These are phyloP conservation scores for Pyrenopolyporus hunteri DNA, from an alignment of 495 filamentous ascomycete genomes.

Conservation along the genomic window DNA sequence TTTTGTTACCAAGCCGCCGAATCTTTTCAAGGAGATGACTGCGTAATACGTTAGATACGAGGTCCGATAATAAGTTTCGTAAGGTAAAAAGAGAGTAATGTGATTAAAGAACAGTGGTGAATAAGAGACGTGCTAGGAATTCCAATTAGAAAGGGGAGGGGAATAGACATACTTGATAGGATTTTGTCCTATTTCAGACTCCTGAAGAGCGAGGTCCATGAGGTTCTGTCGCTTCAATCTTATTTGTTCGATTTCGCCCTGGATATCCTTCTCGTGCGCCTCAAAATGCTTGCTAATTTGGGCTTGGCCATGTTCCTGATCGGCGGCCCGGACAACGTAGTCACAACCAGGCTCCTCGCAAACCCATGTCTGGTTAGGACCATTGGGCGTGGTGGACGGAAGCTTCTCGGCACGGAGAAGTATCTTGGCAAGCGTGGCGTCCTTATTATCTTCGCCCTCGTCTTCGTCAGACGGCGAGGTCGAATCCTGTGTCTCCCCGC, in stretches of 20 bases:
- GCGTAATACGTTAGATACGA: slow-evolving; percentile 15
- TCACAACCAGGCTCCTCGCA: slow-evolving; percentile 73
- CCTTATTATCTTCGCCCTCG: slow-evolving; percentile 39
- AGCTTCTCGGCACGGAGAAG: slow-evolving; percentile 52
- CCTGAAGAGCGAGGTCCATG: slow-evolving; percentile 54
- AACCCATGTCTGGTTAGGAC: slow-evolving; percentile 69
- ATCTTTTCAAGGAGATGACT: slow-evolving; percentile 56
- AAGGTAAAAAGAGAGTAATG: neutral
- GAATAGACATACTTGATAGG: slow-evolving; percentile 62
- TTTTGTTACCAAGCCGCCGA: slow-evolving; percentile 45
- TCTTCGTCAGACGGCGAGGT: slow-evolving; percentile 45
- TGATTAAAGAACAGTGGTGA: neutral
- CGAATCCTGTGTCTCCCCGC: slow-evolving; percentile 45
- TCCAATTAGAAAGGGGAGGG: slow-evolving; percentile 33
- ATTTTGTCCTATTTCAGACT: slow-evolving; percentile 57
- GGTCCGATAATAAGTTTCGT: neutral
- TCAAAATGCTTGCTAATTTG: slow-evolving; percentile 69
- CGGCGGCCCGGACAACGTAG: slow-evolving; percentile 65
- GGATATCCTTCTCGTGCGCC: slow-evolving; percentile 67
- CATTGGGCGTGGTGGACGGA: slow-evolving; percentile 53
- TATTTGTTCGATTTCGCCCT: slow-evolving; percentile 61
- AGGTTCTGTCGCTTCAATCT: slow-evolving; percentile 5
- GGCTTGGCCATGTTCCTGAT: slow-evolving; percentile 60
- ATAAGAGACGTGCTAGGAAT: too few relatives aligned
- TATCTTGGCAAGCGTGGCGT: slow-evolving; percentile 40